Conservation (phyloP, 208 protist genomes). For the Acanthamoeba lenticulata region DNA sequence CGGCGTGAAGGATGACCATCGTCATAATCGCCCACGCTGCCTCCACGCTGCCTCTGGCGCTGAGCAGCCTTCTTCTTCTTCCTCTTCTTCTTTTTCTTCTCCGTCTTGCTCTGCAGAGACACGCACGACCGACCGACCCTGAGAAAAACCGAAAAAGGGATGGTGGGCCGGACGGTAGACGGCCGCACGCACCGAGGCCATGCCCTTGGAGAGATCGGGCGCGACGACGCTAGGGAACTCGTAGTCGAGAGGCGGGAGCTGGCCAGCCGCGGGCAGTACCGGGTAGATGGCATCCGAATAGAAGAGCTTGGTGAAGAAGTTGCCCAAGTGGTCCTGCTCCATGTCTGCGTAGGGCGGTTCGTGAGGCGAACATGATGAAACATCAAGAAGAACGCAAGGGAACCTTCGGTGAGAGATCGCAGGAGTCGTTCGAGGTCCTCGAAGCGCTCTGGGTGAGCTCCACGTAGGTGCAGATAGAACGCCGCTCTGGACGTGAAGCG, state of each 20-base stretch:
- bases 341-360: conserved; percentile 13
- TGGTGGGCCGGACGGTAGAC: not conserved
- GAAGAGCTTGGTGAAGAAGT: conserved; percentile 58
- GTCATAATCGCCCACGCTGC: not conserved
- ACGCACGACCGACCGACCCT: too few relatives aligned
- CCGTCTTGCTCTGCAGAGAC: not conserved
- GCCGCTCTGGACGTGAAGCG: not conserved
- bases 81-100: conserved; percentile 20
- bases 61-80: not conserved
- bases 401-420: not conserved
- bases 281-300: conserved; percentile 31
- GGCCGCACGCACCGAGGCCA: too few relatives aligned
- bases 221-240: not conserved
- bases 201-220: conserved; percentile 3
- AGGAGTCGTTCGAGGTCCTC: not conserved
- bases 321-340: conserved; percentile 38
- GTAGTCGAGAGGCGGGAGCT: not conserved
- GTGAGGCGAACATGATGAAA: too few relatives aligned
- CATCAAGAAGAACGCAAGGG: too few relatives aligned
- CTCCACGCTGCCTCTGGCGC: not conserved
- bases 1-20: not conserved
- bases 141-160: not conserved
- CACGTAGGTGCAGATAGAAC: conserved; percentile 3
- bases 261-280: not conserved
- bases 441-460: not conserved